phyloP scores from a whole-genome alignment of 169 alveolate species.

The Cryptosporidium felis region DNA sequence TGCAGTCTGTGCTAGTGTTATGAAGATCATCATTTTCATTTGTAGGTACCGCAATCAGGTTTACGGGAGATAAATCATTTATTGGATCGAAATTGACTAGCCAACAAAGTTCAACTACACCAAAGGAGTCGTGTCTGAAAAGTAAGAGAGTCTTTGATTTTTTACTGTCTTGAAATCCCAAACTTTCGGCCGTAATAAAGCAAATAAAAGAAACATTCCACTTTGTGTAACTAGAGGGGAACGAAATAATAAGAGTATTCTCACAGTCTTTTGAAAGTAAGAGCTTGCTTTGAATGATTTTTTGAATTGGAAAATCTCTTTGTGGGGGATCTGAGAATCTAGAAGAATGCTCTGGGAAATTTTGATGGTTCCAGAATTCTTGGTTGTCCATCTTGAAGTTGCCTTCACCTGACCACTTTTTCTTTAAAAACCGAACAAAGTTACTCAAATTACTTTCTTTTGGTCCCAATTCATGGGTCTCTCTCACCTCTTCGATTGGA shows the following conservation, averaged over 20 bases:
- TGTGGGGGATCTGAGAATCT: too few species aligned
- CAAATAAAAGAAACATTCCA: constrained; percentile 61
- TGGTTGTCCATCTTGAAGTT: too few species aligned
- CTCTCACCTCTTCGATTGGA: too few species aligned
- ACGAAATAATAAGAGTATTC: constrained; percentile 39
- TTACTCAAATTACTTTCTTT: neutral
- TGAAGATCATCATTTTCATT: neutral
- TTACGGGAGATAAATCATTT: neutral
- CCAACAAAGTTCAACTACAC: constrained; percentile 63
- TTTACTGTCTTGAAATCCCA: too few species aligned
- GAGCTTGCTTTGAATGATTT: neutral
- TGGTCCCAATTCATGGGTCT: neutral
- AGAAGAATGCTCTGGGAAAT: too few species aligned
- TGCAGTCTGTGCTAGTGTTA: neutral
- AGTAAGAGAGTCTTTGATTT: neutral
- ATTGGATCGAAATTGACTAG: neutral
- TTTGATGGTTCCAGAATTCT: too few species aligned
- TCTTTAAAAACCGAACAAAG: neutral
- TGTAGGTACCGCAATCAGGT: constrained; percentile 38
- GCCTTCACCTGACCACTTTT: too few species aligned
- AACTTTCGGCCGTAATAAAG: constrained; percentile 26
- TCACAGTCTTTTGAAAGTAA: neutral
- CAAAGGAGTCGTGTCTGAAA: constrained; percentile 66
- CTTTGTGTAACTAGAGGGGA: constrained; percentile 39
- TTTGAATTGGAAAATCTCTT: too few species aligned